phyloP scores from a whole-genome alignment of 768 basidiomycete genomes.

The Heimioporus sp. region DNA sequence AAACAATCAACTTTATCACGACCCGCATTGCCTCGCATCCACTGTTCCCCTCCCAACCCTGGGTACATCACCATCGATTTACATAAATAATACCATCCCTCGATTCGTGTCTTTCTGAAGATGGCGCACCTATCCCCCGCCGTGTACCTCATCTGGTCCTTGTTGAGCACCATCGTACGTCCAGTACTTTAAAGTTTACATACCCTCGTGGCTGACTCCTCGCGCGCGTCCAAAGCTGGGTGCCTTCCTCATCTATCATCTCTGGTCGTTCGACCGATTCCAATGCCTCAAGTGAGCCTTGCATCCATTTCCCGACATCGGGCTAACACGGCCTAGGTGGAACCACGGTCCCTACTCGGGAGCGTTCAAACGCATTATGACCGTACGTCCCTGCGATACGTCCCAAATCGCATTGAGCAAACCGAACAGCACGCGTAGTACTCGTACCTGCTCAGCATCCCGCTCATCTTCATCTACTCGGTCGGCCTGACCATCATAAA shows the following conservation, averaged over 20 bases:
- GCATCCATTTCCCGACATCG: too few relatives aligned
- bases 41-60: not conserved
- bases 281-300: constrained; percentile 56
- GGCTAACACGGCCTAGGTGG: constrained; percentile 47
- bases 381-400: constrained; percentile 43
- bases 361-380: constrained; percentile 87
- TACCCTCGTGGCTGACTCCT: too few relatives aligned
- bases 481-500: constrained; percentile 71
- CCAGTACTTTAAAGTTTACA: too few relatives aligned
- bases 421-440: constrained; percentile 46
- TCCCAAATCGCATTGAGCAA: not conserved
- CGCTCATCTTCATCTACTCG: constrained; percentile 55
- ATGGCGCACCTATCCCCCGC: constrained; percentile 69
- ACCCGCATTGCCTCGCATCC: not conserved
- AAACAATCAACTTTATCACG: not conserved
- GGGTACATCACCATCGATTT: not conserved
- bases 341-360: constrained; percentile 62
- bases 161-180: constrained; percentile 52
- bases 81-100: not conserved
- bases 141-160: constrained; percentile 61
- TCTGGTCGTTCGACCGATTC: constrained; percentile 82
- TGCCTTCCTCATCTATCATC: constrained; percentile 63
- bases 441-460: constrained; percentile 64
- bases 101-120: constrained; percentile 3
- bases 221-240: constrained; percentile 42